Base-by-base conservation (phyloP, 306 rosid species). In the Mucuna pruriens region DNA sequence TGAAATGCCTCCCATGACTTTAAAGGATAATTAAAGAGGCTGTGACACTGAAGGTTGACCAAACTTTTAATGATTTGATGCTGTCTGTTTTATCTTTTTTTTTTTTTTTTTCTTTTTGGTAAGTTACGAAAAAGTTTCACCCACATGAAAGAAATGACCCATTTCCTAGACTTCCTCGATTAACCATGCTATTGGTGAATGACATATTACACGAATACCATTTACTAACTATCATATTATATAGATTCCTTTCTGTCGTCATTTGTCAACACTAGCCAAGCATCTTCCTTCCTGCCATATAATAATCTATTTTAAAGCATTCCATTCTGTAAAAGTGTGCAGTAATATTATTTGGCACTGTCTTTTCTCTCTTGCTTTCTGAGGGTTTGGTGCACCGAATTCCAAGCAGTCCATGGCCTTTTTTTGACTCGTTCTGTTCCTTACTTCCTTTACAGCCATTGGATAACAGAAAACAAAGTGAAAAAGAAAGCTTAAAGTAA, bases 361-460 rank as follows among this genome's bases (percentile, higher is more conserved):
- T 58, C 81, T 65, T 77, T 77, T 80, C 13, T 72, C 57, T 73
- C 45, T 72, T 74, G 80, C 77, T 82, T 83, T 83, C 78, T 51
- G 80, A 76, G 48, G 80, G 85, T 72, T 83, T 86, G 73, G 48
- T 85, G 89, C 92, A 85, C 89, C 88, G 86, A 87, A 85, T 80
- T 89, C 89, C 85, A 81, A 85, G 88, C 84, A 84, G 92, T 82
- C 94, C 45, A 68, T 71, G 86, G 54, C 38, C 26, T 34, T 60
- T n/a, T 60, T 79, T 90, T 88, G 86, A 86, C 94, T 77, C 80
- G 8, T 75, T 58, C 5, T 46, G 86, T 48, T 44, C 80, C 87
- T 86, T n/a, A n/a, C n/a, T n/a, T n/a, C n/a, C n/a, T 85, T 84
- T 64, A 81, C 84, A 78, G 75, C 86, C 80, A 74, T 54, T 80